Evolutionary conservation across 2,329 filamentous ascomycete species (phyloP), one percentile per base, ranked within the genome.

Genomic region (Epichloe elymi): DNA sequence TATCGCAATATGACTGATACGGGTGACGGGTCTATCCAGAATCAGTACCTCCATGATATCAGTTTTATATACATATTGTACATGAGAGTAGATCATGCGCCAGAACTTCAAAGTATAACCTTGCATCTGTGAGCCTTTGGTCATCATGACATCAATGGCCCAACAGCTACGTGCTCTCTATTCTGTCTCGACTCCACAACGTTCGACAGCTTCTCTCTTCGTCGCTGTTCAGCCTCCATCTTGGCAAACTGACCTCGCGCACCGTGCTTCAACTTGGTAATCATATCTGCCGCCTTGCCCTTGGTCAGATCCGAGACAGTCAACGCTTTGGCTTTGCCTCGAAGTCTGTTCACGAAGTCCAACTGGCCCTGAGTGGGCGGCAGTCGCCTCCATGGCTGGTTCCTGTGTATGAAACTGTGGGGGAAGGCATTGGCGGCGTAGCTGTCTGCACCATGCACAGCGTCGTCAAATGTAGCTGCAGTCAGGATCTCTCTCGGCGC

Each of bases 221-320:
- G 75, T 42, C 72, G 76, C 62, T 75, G 80, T 50, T 74, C 69
- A 0, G 68, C 70, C 60, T 76, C 73, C 52, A 78, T 67, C 36
- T 61, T 72, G 26, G 73, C 70, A 62, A 77, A 88, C 69, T 69
- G 79, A 55, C 68, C 86, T 65, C 72, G 79, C 1, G 86, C 88
- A 0, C 91, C 91, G 63, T 93, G 86, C 65, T 85, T 91, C 54
- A 95, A 63, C 66, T 95, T 94, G 7, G 88, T 94, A 56, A 97
- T 95, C 85, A 95, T 90, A 63, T 96, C 90, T 4, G 77, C 77
- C 4, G 89, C 90, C 62, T 80, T 81, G 7, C 91, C 91, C 61
- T 90, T 93, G 14, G 78, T 89, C 52, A 95, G 60, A 30, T 82
- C 75, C 0, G 69, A 67, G 0, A 67, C 58, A 1, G 69, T 74